Base-by-base conservation (phyloP, 176 grass and related monocot genomes). In the Bothriochloa decipiens region DNA sequence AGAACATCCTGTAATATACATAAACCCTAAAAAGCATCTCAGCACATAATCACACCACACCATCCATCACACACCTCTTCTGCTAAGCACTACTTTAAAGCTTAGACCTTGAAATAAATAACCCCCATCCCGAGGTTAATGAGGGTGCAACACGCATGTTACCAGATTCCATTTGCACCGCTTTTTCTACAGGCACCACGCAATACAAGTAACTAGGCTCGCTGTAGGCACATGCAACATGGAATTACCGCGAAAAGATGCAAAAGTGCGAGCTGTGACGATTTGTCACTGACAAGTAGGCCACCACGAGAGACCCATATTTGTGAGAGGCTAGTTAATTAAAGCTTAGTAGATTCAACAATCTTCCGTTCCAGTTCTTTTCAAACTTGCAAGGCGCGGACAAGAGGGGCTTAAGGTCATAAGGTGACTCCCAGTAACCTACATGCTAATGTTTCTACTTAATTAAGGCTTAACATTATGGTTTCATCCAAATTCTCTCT, bases 101-200 rank as follows among this genome's bases (percentile, higher is more conserved):
- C 4, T 17, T 46, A 86, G 79, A 75, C 62, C 41, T 42, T 55
- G n/a, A 18, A 15, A 72, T 79, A 79, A 79, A 83, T 22, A 23
- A 46, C 11, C 52, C 52, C 3, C 82, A 53, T 76, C 70, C 77
- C 77, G 14, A 89, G 87, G 76, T 61, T 80, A 84, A 73, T 22
- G 33, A 78, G 65, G 86, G 61, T 10, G 68, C 26, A 82, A 75
- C 82, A 61, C 75, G 82, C 82, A 69, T 75, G 82, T 8, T 50
- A 36, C 39, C 40, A 85, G 87, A 89, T 89, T 85, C 87, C 77
- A 41, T 50, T 40, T 23, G 70, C 82, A 61, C 64, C 47, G 22
- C 71, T 36, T 75, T 82, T 87, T 60, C 35, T 61, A 68, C 62
- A 53, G n/a, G 72, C 6, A 5, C 45, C 22, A 7, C 26, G 45